Evolutionary conservation across 495 filamentous ascomycete species (phyloP).

Genomic region (Astrothelium subdiscretum): DNA sequence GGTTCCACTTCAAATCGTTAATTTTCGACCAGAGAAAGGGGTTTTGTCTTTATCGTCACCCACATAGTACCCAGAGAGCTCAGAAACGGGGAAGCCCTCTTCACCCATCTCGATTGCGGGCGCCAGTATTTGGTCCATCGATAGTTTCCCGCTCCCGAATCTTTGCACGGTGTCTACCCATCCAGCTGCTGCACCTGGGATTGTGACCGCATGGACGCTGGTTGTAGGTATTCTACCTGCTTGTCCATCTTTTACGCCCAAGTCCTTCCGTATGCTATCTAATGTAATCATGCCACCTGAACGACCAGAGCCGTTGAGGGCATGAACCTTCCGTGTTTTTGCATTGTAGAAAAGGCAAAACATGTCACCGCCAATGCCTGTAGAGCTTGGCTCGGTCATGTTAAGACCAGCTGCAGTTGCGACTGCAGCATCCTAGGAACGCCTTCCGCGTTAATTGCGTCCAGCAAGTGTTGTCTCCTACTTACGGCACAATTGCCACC

Average conservation of each 20-base stretch:
- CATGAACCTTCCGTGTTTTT: slow-evolving; percentile 65
- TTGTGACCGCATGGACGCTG: slow-evolving; percentile 70
- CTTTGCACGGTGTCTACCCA: slow-evolving; percentile 88
- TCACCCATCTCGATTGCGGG: slow-evolving; percentile 84
- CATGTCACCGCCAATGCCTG: slow-evolving; percentile 97
- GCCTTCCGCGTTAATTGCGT: neutral
- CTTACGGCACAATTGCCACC: slow-evolving; percentile 90
- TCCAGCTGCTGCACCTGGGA: slow-evolving; percentile 83
- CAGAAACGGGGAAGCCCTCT: slow-evolving; percentile 79
- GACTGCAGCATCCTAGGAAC: slow-evolving; percentile 77
- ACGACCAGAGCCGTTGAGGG: slow-evolving; percentile 85
- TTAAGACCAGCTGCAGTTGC: slow-evolving; percentile 84
- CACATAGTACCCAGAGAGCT: slow-evolving; percentile 62
- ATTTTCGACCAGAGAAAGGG: neutral
- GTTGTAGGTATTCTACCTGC: slow-evolving; percentile 57
- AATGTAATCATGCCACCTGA: slow-evolving; percentile 59
- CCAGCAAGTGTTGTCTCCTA: slow-evolving; percentile 11
- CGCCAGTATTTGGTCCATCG: slow-evolving; percentile 61
- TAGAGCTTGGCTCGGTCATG: slow-evolving; percentile 85
- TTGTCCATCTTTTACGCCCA: slow-evolving; percentile 53
- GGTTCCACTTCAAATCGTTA: slow-evolving; percentile 49
- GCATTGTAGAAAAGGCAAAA: slow-evolving; percentile 92
- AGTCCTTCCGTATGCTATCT: slow-evolving; percentile 52
- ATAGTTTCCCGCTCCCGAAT: slow-evolving; percentile 82
- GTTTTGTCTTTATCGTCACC: slow-evolving; percentile 27